Base-by-base conservation (phyloP, 768 basidiomycete genomes). In the Podaxis pistillaris region DNA sequence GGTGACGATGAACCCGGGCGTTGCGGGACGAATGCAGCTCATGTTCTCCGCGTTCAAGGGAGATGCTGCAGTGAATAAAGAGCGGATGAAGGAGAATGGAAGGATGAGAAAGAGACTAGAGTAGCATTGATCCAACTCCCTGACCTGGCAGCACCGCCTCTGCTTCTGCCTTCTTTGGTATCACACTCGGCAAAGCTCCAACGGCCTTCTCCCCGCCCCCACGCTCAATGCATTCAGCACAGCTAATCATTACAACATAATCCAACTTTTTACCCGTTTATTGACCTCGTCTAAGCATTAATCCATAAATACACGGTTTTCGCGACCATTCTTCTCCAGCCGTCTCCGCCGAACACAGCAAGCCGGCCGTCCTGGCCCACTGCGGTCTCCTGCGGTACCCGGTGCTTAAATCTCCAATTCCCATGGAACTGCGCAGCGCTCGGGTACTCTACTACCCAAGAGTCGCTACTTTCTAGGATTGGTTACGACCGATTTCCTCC, bases 1-100 rank as follows among this genome's bases (percentile, higher is more conserved):
- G 19, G 92, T 94, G 65, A 93, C 80, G 56, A 96, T 46, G 70
- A 95, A 94, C 46, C 94, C 96, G 37, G 95, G 94, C 1, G 93
- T 96, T 7, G 94, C 95, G 62, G 91, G 92, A 49, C 90, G 87
- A 64, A 94, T 81, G 68, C 78, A 68, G 64, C 84, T 78, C 90
- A 90, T 90, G 55, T 53, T 66, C 54, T 40, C 56, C 17, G 50
- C 17, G 40, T 17, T 41, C 40, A 12, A 15, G 17, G 40, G 12
- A n/a, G 40, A 41, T 4, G 4, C 15, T 41, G 15, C 40, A 41
- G 15, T 7, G 40, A 41, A n/a, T 41, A 50, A 58, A 53, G 52
- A 9, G 8, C 2, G 55, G 50, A 63, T 52, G 36, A 37, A 37
- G 38, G 44, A 50, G 44, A 33, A 28, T 8, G 24, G 24, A 46